phyloP scores from a whole-genome alignment of 192 early-diverging fungal genomes.

The Neocallimastix lanati region DNA sequence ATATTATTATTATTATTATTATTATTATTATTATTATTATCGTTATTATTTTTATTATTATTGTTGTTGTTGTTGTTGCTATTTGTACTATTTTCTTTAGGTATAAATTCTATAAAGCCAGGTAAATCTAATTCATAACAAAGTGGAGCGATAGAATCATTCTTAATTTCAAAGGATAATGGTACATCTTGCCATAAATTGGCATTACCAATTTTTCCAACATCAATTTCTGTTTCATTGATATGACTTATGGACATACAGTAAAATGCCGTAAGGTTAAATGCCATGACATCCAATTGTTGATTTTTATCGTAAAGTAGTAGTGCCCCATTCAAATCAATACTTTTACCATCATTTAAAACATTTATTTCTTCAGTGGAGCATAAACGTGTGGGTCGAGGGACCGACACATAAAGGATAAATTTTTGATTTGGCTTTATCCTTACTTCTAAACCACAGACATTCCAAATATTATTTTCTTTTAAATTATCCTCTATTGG shows the following conservation, averaged over 20 bases:
- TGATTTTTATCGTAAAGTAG: constrained; percentile 32
- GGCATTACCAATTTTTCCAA: too few species aligned
- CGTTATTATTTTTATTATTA: too few species aligned
- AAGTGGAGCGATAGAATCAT: constrained; percentile 35
- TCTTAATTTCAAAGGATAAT: too few species aligned
- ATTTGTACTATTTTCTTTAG: not conserved
- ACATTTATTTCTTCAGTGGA: constrained; percentile 9
- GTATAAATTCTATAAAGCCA: constrained; percentile 25
- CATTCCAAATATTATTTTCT: too few species aligned
- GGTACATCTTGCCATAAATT: too few species aligned
- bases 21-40: too few species aligned
- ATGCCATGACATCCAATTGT: constrained; percentile 24
- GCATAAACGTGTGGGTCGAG: constrained; percentile 16
- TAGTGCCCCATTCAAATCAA: too few species aligned
- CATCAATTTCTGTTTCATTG: too few species aligned
- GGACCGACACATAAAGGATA: constrained; percentile 25
- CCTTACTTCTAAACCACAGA: constrained; percentile 18
- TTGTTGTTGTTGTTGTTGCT: too few species aligned
- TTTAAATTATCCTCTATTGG: too few species aligned
- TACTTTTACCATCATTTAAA: constrained; percentile 31
- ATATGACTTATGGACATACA: constrained; percentile 37
- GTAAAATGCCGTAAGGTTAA: constrained; percentile 29
- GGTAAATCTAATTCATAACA: constrained; percentile 40
- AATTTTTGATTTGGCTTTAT: constrained; percentile 22
- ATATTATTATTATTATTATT: too few species aligned